These are phyloP conservation scores for Penicillium sp. DNA, from an alignment of 2,329 filamentous ascomycete genomes.

Conservation along the genomic window DNA sequence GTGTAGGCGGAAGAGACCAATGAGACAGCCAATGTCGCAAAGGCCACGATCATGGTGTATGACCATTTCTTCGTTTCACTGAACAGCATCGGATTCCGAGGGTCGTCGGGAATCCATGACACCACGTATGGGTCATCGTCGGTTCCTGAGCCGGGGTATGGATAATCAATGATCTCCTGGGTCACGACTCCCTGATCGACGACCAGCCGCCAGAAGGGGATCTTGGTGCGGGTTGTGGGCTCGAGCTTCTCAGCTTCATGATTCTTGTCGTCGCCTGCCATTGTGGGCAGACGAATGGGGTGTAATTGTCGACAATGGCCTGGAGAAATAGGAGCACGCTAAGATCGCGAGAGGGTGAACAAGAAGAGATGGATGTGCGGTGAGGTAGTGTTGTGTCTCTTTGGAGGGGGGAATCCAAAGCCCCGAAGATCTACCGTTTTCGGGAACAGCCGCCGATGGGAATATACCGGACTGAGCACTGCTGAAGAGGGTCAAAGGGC, in stretches of 20 bases:
- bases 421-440: too few species aligned
- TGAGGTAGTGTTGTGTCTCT: too few species aligned
- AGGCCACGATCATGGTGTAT: conserved; percentile 61
- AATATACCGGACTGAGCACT: too few species aligned
- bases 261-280: conserved; percentile 27
- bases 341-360: neutral
- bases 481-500: too few species aligned
- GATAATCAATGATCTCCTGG: conserved; percentile 54
- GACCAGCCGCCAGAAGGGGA: conserved; percentile 52
- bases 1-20: conserved; percentile 63
- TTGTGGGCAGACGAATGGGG: conserved; percentile 16
- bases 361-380: too few species aligned
- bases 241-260: conserved; percentile 30
- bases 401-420: too few species aligned
- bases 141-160: conserved; percentile 62
- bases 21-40: conserved; percentile 66
- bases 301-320: neutral
- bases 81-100: conserved; percentile 64
- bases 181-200: conserved; percentile 59
- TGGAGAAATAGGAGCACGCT: neutral
- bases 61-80: conserved; percentile 60
- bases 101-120: conserved; percentile 64
- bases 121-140: conserved; percentile 65
- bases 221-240: conserved; percentile 26
- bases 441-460: too few species aligned